Base-by-base conservation (phyloP, 2,329 filamentous ascomycete genomes). In the Ophiostoma sp. region DNA sequence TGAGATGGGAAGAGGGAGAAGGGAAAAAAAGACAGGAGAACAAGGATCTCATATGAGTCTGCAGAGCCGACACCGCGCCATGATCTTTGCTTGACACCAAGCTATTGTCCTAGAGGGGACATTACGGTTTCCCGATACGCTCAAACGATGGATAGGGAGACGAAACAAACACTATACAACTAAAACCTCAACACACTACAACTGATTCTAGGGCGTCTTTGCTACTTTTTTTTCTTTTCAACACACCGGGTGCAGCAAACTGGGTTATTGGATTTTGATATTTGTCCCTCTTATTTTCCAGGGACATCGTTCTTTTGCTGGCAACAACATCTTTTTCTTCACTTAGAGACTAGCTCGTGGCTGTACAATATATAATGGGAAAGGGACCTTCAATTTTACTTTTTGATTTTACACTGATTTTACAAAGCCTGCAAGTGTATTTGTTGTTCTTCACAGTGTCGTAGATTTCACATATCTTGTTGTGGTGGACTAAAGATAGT, bases 381-480 rank as follows among this genome's bases (percentile, higher is more conserved):
- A 70, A 31, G 68, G 50, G 28, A 25, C 57, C 31, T 70, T 15
- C 17, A 42, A 28, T 55, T 45, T 70, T 31, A 28, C 8, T 6
- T 28, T 31, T 52, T 52, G 9, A 19, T n/a, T 19, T 25, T 8
- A 22, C n/a, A 3, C 8, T 66, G 39, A 17, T 3, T 66, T 45
- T 42, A 55, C 68, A 36, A 19, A 4, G 15, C 12, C 42, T 48
- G 12, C 42, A 48, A 4, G 42, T 48, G 33, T 39, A n/a, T 39
- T 42, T 7, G 3, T 6, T 3, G 15, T 28, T 42, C 61, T 66
- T 45, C 61, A 66, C 36, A 66, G 36, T 45, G 12, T 39, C 22
- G 61, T 66, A 66, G 36, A 66, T 66, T 66, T 66, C 61, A 66
- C 61, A 66, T 66, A 66, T 66, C 61, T 66, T 42, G 61, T 66